phyloP scores from a whole-genome alignment of 1,284 basidiomycete species.

The Phellinidium pouzarii region DNA sequence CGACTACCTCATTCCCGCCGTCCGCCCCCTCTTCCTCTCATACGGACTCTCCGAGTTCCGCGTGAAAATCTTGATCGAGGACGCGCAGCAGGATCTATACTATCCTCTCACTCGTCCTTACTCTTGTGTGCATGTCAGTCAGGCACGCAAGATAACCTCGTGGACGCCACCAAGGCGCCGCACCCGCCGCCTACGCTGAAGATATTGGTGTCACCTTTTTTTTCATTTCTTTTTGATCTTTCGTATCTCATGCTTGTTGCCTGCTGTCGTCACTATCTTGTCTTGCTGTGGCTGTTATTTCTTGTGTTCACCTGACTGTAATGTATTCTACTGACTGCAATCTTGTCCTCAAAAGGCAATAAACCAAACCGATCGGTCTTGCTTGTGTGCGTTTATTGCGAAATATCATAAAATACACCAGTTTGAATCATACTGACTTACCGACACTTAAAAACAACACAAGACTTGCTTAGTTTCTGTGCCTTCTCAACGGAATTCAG shows the following conservation, averaged over 20 bases:
- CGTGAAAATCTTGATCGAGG: constrained; percentile 47
- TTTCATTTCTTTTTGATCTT: not conserved
- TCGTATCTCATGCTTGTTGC: not conserved
- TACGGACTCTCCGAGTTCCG: constrained; percentile 44
- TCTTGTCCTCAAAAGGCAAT: not conserved
- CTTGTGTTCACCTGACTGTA: no score
- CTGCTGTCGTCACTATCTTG: not conserved
- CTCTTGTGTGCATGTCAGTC: constrained; percentile 49
- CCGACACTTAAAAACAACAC: not conserved
- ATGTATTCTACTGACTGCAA: not conserved
- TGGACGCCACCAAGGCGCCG: constrained; percentile 15
- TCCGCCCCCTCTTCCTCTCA: constrained; percentile 51
- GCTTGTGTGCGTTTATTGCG: no score
- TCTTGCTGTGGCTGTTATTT: not conserved
- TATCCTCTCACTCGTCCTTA: constrained; percentile 46
- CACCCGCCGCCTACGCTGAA: not conserved
- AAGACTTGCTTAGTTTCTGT: constrained; percentile 1
- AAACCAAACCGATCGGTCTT: no score
- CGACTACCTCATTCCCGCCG: constrained; percentile 53
- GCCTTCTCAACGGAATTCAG: no score
- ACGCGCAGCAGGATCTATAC: constrained; percentile 60
- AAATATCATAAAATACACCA: no score
- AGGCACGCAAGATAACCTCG: constrained; percentile 40
- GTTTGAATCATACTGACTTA: no score
- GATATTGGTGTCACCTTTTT: not conserved